Conservation (phyloP, 192 early-diverging fungal species). For the Podila verticillata region DNA sequence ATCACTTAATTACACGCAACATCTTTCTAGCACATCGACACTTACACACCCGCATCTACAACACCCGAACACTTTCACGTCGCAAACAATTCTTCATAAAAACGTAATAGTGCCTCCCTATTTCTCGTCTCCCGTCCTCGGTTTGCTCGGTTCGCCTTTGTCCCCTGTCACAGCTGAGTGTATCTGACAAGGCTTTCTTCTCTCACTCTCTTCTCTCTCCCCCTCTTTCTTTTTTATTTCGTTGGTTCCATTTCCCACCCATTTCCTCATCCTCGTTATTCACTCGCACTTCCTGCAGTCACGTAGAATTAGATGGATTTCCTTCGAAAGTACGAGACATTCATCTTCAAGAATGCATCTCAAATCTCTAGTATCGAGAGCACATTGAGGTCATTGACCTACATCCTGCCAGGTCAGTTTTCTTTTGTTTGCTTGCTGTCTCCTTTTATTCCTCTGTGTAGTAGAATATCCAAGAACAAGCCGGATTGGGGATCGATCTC, state of each 20-base stretch:
- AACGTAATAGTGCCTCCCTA: too few relatives aligned
- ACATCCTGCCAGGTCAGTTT: constrained; percentile 86
- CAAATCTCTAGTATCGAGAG: constrained; percentile 91
- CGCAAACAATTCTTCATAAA: too few relatives aligned
- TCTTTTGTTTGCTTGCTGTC: not conserved
- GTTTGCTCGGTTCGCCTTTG: too few relatives aligned
- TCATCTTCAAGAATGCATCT: constrained; percentile 88
- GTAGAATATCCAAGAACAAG: not conserved
- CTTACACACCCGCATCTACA: not conserved
- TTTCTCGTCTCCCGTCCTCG: too few relatives aligned
- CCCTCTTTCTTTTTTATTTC: constrained; percentile 9
- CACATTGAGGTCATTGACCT: constrained; percentile 85
- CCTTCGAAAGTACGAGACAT: constrained; percentile 80
- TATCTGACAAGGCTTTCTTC: not conserved
- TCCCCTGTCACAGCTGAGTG: too few relatives aligned
- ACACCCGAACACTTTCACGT: not conserved
- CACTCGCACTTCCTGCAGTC: not conserved
- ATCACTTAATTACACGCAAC: too few relatives aligned
- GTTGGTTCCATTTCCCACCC: not conserved
- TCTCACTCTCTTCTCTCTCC: not conserved
- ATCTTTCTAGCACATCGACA: too few relatives aligned
- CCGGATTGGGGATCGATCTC: not conserved
- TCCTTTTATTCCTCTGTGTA: not conserved
- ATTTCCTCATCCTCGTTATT: constrained; percentile 1
- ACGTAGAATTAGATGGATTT: constrained; percentile 52